phyloP scores from a whole-genome alignment of 2,329 filamentous ascomycete genomes.

The Fusarium paranaense region DNA sequence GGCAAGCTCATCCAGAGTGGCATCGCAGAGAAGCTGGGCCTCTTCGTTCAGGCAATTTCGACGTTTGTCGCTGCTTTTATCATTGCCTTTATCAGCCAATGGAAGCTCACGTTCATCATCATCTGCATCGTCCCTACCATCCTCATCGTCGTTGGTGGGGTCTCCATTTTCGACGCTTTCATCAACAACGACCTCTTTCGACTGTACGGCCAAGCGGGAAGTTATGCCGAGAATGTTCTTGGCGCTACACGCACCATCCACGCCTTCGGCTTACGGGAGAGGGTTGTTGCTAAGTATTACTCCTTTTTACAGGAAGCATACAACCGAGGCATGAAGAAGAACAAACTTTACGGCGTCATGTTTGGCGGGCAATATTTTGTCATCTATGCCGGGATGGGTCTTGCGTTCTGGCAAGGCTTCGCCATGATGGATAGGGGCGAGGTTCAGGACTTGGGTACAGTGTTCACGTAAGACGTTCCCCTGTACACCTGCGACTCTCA shows the following conservation, averaged over 20 bases:
- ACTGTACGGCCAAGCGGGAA: background rate
- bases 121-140: background rate
- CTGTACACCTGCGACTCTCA: background rate
- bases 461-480: background rate
- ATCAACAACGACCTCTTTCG: background rate
- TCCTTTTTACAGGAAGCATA: background rate
- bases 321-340: background rate
- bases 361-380: background rate
- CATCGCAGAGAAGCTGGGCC: background rate
- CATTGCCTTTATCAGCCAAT: background rate
- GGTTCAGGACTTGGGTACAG: background rate
- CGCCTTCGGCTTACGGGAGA: background rate
- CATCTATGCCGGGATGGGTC: background rate
- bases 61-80: background rate
- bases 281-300: background rate
- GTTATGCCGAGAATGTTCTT: background rate
- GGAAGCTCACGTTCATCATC: background rate
- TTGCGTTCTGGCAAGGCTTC: background rate
- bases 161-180: background rate
- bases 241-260: background rate
- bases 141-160: background rate
- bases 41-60: background rate
- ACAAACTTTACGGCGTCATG: background rate
- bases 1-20: background rate
- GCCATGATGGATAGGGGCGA: background rate